Conservation (phyloP, 768 basidiomycete genomes). For the Lyophyllum semitale region DNA sequence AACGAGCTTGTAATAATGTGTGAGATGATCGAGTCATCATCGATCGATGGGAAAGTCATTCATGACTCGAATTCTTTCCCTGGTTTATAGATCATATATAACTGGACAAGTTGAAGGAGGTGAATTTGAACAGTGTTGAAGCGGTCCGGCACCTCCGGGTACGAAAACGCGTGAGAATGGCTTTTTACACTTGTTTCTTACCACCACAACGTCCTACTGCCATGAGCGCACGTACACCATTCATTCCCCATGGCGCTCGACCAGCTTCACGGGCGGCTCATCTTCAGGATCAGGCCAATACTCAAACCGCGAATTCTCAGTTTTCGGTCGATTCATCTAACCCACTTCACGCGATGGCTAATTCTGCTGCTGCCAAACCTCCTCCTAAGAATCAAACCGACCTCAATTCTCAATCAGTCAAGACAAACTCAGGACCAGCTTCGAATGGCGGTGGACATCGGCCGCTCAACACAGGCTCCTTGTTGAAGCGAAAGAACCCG, state of each 20-base stretch:
- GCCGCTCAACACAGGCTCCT: conserved; percentile 16
- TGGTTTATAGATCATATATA: no score
- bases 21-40: no score
- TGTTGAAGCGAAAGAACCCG: conserved; percentile 12
- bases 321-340: conserved; percentile 14
- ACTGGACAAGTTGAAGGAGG: not conserved
- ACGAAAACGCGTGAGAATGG: not conserved
- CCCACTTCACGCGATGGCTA: conserved; percentile 9
- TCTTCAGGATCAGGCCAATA: conserved; percentile 6
- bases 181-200: conserved; percentile 1
- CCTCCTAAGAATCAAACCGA: conserved; percentile 1
- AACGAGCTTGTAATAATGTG: no score
- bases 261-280: conserved; percentile 13
- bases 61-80: no score
- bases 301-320: not conserved
- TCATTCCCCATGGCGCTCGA: conserved; percentile 13
- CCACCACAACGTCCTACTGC: not conserved
- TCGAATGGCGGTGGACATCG: not conserved
- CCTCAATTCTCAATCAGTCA: not conserved
- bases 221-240: conserved; percentile 23
- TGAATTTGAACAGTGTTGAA: no score
- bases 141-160: conserved; percentile 4
- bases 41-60: no score
- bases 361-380: not conserved
- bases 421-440: not conserved